Percentiles rank a stretch among this genome's conserved stretches.
phyloP scores from a whole-genome alignment of 2,329 filamentous ascomycete species.

The Pestalotiopsis sp. region DNA sequence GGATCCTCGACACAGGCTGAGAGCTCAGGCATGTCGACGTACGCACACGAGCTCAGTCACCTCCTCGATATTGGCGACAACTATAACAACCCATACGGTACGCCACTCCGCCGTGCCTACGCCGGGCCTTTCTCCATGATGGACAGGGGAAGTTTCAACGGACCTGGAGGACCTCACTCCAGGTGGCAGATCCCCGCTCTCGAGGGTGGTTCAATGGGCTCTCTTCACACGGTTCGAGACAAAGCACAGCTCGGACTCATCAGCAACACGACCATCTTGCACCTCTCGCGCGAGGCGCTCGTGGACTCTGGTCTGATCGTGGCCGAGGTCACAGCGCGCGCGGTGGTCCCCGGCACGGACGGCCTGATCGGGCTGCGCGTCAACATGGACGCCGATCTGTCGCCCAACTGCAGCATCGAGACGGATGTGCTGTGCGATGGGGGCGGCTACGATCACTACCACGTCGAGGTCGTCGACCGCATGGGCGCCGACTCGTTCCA shows the following conservation, averaged over 20 bases:
- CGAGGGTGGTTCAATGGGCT: slow-evolving; percentile 51
- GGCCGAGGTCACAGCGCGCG: slow-evolving; percentile 49
- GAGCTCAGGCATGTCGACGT: slow-evolving; percentile 55
- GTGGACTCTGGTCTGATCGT: slow-evolving; percentile 45
- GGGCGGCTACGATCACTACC: slow-evolving; percentile 52
- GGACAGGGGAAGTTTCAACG: slow-evolving; percentile 54
- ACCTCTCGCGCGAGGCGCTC: slow-evolving; percentile 46
- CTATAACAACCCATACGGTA: slow-evolving; percentile 56
- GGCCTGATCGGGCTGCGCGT: slow-evolving; percentile 52
- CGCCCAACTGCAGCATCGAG: slow-evolving; percentile 44
- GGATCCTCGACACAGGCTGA: slow-evolving; percentile 57
- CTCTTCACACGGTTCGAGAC: slow-evolving; percentile 55
- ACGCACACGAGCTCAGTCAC: slow-evolving; percentile 56
- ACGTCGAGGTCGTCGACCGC: slow-evolving; percentile 55
- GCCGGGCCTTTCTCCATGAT: slow-evolving; percentile 58
- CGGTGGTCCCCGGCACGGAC: slow-evolving; percentile 40
- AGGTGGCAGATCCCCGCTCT: slow-evolving; percentile 55
- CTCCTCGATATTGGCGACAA: slow-evolving; percentile 56
- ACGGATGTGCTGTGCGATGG: slow-evolving; percentile 54
- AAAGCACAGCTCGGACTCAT: slow-evolving; percentile 55
- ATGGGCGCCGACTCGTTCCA: slow-evolving; percentile 58
- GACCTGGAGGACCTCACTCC: slow-evolving; percentile 55
- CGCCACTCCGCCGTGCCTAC: slow-evolving; percentile 48
- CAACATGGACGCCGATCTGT: slow-evolving; percentile 45
- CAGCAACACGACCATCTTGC: slow-evolving; percentile 43